Evolutionary conservation across 2,329 filamentous ascomycete species (phyloP).

Genomic region (Thermothelomyces thermophilus): DNA sequence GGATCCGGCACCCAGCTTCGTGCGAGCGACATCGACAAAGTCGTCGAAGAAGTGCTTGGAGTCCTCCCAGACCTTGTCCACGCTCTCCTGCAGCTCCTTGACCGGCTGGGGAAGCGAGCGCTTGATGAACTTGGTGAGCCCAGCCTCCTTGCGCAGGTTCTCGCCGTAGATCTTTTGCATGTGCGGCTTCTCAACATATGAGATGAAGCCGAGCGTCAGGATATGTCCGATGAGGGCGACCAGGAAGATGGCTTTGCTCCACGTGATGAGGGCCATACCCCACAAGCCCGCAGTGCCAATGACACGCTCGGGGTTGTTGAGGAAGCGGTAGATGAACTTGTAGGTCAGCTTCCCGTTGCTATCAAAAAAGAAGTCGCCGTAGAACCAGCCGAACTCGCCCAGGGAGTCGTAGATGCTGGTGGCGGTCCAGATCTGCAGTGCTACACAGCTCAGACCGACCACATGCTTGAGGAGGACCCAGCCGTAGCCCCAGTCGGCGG

Average conservation of each 20-base stretch:
- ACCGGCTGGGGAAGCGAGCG: constrained; percentile 78
- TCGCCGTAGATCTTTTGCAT: constrained; percentile 97
- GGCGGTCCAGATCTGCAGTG: constrained; percentile 87
- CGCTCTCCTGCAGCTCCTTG: constrained; percentile 73
- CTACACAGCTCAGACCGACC: constrained; percentile 70
- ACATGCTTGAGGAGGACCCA: constrained; percentile 82
- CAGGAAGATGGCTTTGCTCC: constrained; percentile 79
- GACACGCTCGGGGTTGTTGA: constrained; percentile 95
- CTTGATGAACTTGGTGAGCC: constrained; percentile 85
- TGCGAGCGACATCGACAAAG: constrained; percentile 75
- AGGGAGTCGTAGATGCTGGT: constrained; percentile 91
- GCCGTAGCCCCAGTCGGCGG: constrained; percentile 80
- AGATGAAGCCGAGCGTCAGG: constrained; percentile 78
- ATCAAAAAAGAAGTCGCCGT: constrained; percentile 97
- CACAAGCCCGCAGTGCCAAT: constrained; percentile 92
- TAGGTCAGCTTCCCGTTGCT: constrained; percentile 85
- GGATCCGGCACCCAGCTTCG: constrained; percentile 79
- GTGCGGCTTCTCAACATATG: constrained; percentile 89
- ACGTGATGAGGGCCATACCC: constrained; percentile 90
- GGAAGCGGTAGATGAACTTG: constrained; percentile 92
- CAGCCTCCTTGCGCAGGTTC: constrained; percentile 76
- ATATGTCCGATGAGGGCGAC: constrained; percentile 81
- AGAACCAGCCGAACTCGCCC: constrained; percentile 98
- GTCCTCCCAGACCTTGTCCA: constrained; percentile 81
- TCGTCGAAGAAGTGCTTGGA: constrained; percentile 87